Evolutionary conservation across 345 rosid genomes (phyloP).

Genomic region (Eucalyptus marginata): DNA sequence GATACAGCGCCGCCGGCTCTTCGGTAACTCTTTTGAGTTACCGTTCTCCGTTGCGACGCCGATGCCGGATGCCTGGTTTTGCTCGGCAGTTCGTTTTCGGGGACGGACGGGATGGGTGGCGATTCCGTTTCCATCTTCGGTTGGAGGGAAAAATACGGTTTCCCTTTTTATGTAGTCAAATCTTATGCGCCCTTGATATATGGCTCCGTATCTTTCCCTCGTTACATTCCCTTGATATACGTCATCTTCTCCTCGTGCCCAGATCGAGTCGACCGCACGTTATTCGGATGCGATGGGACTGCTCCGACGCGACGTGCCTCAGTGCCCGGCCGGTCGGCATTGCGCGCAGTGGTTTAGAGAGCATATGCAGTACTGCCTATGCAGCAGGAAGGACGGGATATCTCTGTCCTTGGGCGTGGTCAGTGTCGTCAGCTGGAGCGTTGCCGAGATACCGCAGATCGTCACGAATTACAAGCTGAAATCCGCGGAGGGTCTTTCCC

Average conservation of each 20-base stretch:
- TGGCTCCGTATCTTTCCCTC: not conserved
- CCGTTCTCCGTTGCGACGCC: not conserved
- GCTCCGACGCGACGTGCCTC: not conserved
- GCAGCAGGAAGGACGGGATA: slow-evolving; percentile 30
- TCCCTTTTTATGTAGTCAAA: not conserved
- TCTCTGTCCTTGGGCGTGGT: slow-evolving; percentile 48
- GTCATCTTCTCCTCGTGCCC: not conserved
- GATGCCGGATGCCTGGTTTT: not conserved
- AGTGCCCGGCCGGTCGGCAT: slow-evolving; percentile 16
- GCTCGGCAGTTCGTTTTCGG: not conserved
- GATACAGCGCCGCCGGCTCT: not conserved
- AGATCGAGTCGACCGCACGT: not conserved
- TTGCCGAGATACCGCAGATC: slow-evolving; percentile 79
- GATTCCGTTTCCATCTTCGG: not conserved
- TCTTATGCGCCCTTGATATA: not conserved
- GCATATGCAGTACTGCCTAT: slow-evolving; percentile 30
- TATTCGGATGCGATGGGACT: not conserved
- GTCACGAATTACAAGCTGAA: slow-evolving; percentile 55
- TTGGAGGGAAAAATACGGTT: not conserved
- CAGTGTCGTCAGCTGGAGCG: slow-evolving; percentile 71
- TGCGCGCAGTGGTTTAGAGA: slow-evolving; percentile 40
- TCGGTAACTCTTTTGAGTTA: not conserved
- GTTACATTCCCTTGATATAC: not conserved
- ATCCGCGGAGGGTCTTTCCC: slow-evolving; percentile 67
- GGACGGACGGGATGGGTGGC: not conserved